Conservation (phyloP, 345 rosid genomes). For the Eutrema japonicum region DNA sequence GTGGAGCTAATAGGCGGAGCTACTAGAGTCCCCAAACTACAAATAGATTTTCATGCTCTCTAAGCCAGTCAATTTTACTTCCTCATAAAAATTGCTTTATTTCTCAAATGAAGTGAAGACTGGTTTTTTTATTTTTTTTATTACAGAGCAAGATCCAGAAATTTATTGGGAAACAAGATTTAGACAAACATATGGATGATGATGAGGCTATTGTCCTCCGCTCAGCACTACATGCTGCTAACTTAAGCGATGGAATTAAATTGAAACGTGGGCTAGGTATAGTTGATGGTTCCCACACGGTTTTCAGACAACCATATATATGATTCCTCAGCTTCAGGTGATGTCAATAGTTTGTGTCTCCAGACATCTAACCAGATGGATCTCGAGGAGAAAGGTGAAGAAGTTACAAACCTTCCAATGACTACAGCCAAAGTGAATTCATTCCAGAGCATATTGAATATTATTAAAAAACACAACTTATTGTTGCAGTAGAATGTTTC, state of each 20-base stretch:
- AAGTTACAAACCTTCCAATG: no score
- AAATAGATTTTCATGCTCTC: no score
- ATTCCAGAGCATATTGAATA: no score
- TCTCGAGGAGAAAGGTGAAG: no score
- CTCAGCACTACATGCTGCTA: slow-evolving; percentile 91
- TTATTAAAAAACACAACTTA: no score
- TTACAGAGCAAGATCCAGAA: slow-evolving; percentile 90
- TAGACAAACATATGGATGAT: slow-evolving; percentile 97
- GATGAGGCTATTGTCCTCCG: slow-evolving; percentile 99
- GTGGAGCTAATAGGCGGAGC: slow-evolving; percentile 98
- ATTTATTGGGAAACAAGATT: slow-evolving; percentile 83
- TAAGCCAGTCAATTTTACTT: slow-evolving; percentile 14
- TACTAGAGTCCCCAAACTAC: no score
- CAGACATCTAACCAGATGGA: no score
- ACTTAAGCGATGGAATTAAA: slow-evolving; percentile 97
- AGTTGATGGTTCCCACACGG: slow-evolving; percentile 92
- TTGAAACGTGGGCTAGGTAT: slow-evolving; percentile 94
- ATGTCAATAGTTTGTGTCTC: no score
- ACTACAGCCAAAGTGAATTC: no score
- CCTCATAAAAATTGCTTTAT: slow-evolving; percentile 13
- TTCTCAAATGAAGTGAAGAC: background rate
- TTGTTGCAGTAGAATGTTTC: no score
- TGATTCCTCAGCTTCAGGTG: no score
- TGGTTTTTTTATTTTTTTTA: background rate
- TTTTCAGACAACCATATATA: no score